Evolutionary conservation across 768 basidiomycete genomes (phyloP).

Genomic region (Trametopsis cervina): DNA sequence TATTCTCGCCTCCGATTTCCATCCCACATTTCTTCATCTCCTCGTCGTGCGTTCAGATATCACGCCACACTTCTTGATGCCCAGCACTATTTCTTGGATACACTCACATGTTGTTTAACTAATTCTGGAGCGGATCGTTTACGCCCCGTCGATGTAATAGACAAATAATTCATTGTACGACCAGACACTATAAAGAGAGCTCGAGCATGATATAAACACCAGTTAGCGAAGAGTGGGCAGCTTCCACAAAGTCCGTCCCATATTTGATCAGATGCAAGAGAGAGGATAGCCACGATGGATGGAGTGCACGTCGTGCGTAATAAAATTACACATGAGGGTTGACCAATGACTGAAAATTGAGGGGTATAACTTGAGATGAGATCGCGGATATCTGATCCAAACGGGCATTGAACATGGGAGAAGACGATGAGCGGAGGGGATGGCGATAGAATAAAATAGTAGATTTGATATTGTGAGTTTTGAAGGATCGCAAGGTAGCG

Average conservation of each 20-base stretch:
- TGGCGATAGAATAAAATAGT: constrained; percentile 5
- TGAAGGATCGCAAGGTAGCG: constrained; percentile 15
- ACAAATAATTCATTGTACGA: constrained; percentile 4
- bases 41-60: no score
- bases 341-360: constrained; percentile 19
- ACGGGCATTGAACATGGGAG: constrained; percentile 18
- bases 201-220: constrained; percentile 11
- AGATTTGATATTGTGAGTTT: constrained; percentile 9
- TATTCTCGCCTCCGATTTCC: no score
- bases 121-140: no score
- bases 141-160: background rate
- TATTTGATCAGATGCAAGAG: constrained; percentile 12
- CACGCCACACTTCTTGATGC: no score
- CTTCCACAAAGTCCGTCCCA: constrained; percentile 15
- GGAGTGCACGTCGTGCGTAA: constrained; percentile 23
- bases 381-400: constrained; percentile 28
- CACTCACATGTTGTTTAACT: no score
- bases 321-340: constrained; percentile 33
- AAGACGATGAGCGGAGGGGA: constrained; percentile 8
- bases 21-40: no score
- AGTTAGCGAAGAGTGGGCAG: constrained; percentile 11
- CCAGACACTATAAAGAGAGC: constrained; percentile 7
- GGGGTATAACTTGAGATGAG: constrained; percentile 27
- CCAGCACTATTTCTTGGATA: no score
- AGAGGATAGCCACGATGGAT: constrained; percentile 12